Conservation (phyloP, 805 yeast species). For the Spencermartinsiella europaea region DNA sequence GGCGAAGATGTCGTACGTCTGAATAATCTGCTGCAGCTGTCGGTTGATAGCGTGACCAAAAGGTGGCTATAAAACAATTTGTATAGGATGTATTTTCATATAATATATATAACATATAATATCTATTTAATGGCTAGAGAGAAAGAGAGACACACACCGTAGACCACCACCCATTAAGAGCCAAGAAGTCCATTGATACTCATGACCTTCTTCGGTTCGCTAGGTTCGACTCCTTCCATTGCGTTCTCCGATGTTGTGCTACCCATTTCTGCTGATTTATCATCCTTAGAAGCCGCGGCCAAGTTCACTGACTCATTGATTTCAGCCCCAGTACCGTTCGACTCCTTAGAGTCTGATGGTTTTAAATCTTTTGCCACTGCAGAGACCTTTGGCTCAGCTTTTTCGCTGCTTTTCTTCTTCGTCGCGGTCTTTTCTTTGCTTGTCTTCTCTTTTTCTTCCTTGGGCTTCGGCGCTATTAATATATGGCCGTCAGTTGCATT, state of each 20-base stretch:
- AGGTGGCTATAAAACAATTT: conserved; percentile 11
- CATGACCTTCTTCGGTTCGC: neutral
- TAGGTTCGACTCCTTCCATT: neutral
- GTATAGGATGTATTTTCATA: neutral
- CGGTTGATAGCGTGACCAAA: conserved; percentile 14
- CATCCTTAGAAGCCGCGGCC: neutral
- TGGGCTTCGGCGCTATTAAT: neutral
- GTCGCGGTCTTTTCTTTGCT: neutral
- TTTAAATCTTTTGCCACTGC: neutral
- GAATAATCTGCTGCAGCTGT: conserved; percentile 9
- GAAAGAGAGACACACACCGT: too few relatives aligned
- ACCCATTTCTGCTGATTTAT: too few relatives aligned
- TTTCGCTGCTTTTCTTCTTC: conserved; percentile 7
- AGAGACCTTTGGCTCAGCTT: neutral
- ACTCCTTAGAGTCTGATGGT: too few relatives aligned
- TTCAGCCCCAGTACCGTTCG: too few relatives aligned
- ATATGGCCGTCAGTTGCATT: neutral
- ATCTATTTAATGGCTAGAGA: neutral
- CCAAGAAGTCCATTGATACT: neutral
- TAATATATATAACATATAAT: neutral
- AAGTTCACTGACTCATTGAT: too few relatives aligned
- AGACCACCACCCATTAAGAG: neutral
- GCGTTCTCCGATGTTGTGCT: neutral
- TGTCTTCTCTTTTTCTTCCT: conserved; percentile 8
- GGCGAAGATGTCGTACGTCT: conserved; percentile 7